These are phyloP conservation scores for Sugiyamaella xylanicola DNA, from an alignment of 1,139 yeast genomes.

Conservation along the genomic window DNA sequence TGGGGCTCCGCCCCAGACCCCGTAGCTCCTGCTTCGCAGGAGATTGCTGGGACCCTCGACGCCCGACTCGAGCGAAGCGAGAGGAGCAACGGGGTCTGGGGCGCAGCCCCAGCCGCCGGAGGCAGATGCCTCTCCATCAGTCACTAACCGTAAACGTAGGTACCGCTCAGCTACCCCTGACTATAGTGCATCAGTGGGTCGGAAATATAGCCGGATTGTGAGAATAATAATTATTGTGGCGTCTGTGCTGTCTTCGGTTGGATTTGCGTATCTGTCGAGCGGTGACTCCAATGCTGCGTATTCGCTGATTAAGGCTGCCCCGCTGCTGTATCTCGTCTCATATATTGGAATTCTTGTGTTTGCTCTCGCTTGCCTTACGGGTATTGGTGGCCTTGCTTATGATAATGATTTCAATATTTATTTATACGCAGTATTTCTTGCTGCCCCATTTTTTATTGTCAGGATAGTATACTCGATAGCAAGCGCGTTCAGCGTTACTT, in stretches of 20 bases:
- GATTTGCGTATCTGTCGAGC: conserved; percentile 11
- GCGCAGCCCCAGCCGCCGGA: conserved; percentile 1
- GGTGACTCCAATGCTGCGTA: conserved; percentile 10
- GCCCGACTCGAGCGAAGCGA: too few relatives aligned
- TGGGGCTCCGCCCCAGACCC: neutral
- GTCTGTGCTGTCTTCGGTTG: conserved; percentile 21
- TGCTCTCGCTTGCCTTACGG: conserved; percentile 17
- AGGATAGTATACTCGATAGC: conserved; percentile 18
- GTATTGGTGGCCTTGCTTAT: conserved; percentile 6
- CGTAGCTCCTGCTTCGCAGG: neutral
- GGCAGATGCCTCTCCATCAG: neutral
- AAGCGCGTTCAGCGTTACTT: conserved; percentile 18
- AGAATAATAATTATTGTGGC: conserved; percentile 18
- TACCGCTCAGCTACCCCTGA: conserved; percentile 1
- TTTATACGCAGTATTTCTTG: conserved; percentile 2
- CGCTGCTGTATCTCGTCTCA: conserved; percentile 21
- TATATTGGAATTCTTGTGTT: conserved; percentile 10
- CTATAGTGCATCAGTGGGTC: neutral
- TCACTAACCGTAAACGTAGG: neutral
- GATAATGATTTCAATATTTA: neutral
- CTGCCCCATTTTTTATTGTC: conserved; percentile 22
- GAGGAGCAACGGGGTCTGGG: neutral
- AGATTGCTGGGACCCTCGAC: too few relatives aligned
- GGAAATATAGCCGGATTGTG: conserved; percentile 2
- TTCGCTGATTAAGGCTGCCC: conserved; percentile 18